Evolutionary conservation across 768 basidiomycete species (phyloP).

Genomic region (Lyophyllum semitale): DNA sequence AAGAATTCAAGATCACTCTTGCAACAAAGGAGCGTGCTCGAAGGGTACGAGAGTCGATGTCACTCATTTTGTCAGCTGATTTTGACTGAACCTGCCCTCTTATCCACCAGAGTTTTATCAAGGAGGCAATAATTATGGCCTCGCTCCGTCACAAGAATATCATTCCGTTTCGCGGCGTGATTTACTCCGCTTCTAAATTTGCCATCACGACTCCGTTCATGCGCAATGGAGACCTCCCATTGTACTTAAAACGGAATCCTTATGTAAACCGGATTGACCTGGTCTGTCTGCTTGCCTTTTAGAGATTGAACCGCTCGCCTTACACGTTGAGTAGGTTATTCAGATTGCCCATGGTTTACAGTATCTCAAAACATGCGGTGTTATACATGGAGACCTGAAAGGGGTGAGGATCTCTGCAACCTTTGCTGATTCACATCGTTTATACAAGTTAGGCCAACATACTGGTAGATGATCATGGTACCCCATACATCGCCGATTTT

Average conservation of each 20-base stretch:
- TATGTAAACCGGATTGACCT: neutral
- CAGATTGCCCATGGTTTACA: conserved; percentile 4
- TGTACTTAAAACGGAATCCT: neutral
- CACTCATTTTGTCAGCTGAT: neutral
- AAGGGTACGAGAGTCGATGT: neutral
- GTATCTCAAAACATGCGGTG: conserved; percentile 6
- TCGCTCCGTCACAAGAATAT: conserved; percentile 4
- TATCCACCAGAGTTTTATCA: conserved; percentile 1
- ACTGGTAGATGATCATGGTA: conserved; percentile 1
- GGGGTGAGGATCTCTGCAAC: conserved; percentile 1
- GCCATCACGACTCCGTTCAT: conserved; percentile 4
- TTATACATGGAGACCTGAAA: conserved; percentile 10
- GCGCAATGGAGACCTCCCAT: conserved; percentile 1
- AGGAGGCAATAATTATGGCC: conserved; percentile 5
- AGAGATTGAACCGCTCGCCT: too few relatives aligned
- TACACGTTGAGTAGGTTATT: too few relatives aligned
- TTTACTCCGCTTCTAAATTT: neutral
- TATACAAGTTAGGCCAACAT: neutral
- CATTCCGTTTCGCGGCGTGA: neutral
- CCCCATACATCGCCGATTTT: conserved; percentile 8
- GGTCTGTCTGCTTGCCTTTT: neutral
- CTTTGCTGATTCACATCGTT: neutral
- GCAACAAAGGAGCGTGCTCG: neutral
- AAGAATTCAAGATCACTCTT: neutral
- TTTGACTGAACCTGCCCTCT: too few relatives aligned